Evolutionary conservation across 1,284 basidiomycete species (phyloP).

Genomic region (Cystobasidium sp.): DNA sequence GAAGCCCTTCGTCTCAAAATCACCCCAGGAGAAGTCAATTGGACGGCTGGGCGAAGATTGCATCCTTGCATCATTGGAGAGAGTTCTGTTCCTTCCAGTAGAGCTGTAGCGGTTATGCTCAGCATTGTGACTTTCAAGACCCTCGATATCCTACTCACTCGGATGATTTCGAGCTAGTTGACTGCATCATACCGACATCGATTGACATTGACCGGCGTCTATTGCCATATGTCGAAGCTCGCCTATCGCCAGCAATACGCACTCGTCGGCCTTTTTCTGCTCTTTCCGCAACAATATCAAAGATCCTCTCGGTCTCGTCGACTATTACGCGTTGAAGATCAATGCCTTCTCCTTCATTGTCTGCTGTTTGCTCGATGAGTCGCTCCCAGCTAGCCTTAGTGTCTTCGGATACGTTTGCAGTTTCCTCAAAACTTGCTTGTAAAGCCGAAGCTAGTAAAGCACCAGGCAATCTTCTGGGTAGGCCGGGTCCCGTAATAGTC

Average conservation of each 20-base stretch:
- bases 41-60: not conserved
- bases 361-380: not conserved
- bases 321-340: slow-evolving; percentile 8
- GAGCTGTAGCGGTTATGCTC: not conserved
- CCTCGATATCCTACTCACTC: not conserved
- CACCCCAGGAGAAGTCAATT: slow-evolving; percentile 22
- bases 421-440: not conserved
- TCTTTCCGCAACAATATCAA: slow-evolving; percentile 23
- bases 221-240: not conserved
- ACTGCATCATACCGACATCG: slow-evolving; percentile 25
- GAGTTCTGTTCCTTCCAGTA: not conserved
- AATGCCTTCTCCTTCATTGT: slow-evolving; percentile 10
- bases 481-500: not conserved
- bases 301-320: slow-evolving; percentile 37
- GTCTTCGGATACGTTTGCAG: not conserved
- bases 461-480: slow-evolving; percentile 15
- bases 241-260: not conserved
- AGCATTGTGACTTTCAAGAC: not conserved
- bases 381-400: not conserved
- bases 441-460: slow-evolving; percentile 10
- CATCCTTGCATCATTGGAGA: slow-evolving; percentile 4
- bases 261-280: slow-evolving; percentile 9
- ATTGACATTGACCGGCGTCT: slow-evolving; percentile 27
- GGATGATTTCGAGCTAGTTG: slow-evolving; percentile 7
- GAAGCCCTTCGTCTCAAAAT: slow-evolving; percentile 39